Percentiles rank a stretch among this genome's conserved stretches.
These are phyloP conservation scores for Lepidium africanum DNA, from an alignment of 345 rosid species.

Conservation along the genomic window DNA sequence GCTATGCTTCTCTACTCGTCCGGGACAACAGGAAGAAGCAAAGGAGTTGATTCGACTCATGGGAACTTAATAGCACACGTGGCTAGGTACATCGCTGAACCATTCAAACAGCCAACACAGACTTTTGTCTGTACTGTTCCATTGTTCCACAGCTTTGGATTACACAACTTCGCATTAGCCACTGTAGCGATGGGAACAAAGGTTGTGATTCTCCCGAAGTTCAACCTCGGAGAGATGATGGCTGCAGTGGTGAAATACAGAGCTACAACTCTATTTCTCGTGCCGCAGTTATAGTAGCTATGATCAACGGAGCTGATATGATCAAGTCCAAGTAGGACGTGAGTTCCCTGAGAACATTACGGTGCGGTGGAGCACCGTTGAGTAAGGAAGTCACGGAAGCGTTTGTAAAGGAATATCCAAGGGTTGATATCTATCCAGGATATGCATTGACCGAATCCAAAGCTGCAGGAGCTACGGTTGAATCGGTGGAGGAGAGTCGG, in stretches of 20 bases:
- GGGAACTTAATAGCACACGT: constrained; percentile 61
- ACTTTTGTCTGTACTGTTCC: constrained; percentile 63
- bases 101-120: constrained; percentile 41
- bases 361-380: constrained; percentile 81
- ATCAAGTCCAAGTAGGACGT: constrained; percentile 42
- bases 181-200: constrained; percentile 53
- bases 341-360: constrained; percentile 43
- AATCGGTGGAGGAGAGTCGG: constrained; percentile 56
- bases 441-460: constrained; percentile 76
- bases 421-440: constrained; percentile 51
- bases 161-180: constrained; percentile 50
- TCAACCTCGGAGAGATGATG: constrained; percentile 58
- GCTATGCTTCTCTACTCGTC: constrained; percentile 82
- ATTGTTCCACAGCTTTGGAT: constrained; percentile 75
- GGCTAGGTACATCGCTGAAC: constrained; percentile 41
- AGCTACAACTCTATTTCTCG: constrained; percentile 49
- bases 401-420: constrained; percentile 48
- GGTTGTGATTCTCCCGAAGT: constrained; percentile 47
- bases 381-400: constrained; percentile 68
- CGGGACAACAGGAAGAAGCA: constrained; percentile 79
- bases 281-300: constrained; percentile 58
- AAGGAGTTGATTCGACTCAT: constrained; percentile 74
- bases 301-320: constrained; percentile 48
- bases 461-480: constrained; percentile 61
- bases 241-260: constrained; percentile 41